phyloP scores from a whole-genome alignment of 345 rosid species.

The Camelina sativa region DNA sequence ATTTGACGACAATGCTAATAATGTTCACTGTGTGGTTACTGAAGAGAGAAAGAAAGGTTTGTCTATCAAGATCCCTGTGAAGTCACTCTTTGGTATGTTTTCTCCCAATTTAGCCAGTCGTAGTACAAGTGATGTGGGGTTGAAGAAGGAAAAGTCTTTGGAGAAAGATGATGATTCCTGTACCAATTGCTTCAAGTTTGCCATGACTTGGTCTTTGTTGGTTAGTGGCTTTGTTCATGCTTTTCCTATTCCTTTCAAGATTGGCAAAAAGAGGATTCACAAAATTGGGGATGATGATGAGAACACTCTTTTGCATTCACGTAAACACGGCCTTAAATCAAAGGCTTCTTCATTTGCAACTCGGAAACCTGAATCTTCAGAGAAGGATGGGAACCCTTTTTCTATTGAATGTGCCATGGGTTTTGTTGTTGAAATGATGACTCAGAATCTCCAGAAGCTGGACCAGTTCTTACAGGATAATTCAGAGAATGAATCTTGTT shows the following conservation, averaged over 20 bases:
- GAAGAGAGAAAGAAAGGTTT: slow-evolving; percentile 67
- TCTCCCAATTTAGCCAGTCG: slow-evolving; percentile 50
- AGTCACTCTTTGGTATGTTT: slow-evolving; percentile 56
- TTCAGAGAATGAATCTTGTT: slow-evolving; percentile 40
- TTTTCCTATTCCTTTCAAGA: slow-evolving; percentile 63
- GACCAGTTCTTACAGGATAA: slow-evolving; percentile 57
- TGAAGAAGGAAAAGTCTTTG: slow-evolving; percentile 45
- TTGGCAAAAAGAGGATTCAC: slow-evolving; percentile 57
- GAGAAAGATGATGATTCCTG: slow-evolving; percentile 65
- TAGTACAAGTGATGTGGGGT: slow-evolving; percentile 40
- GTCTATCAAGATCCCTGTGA: slow-evolving; percentile 62
- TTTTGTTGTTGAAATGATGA: slow-evolving; percentile 58
- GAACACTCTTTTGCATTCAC: slow-evolving; percentile 27
- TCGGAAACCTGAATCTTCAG: slow-evolving; percentile 36
- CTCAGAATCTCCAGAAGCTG: slow-evolving; percentile 67
- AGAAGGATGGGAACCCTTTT: slow-evolving; percentile 50
- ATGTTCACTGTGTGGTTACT: slow-evolving; percentile 31
- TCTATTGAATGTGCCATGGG: slow-evolving; percentile 61
- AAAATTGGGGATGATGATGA: slow-evolving; percentile 47
- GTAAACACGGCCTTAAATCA: slow-evolving; percentile 39
- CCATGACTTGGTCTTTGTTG: slow-evolving; percentile 73
- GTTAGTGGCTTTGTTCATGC: slow-evolving; percentile 73
- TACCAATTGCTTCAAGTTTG: slow-evolving; percentile 73
- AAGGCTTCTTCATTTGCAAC: slow-evolving; percentile 42
- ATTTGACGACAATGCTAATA: slow-evolving; percentile 14